Conservation (phyloP, 2,329 filamentous ascomycete species). For the Botrytis elliptica region DNA sequence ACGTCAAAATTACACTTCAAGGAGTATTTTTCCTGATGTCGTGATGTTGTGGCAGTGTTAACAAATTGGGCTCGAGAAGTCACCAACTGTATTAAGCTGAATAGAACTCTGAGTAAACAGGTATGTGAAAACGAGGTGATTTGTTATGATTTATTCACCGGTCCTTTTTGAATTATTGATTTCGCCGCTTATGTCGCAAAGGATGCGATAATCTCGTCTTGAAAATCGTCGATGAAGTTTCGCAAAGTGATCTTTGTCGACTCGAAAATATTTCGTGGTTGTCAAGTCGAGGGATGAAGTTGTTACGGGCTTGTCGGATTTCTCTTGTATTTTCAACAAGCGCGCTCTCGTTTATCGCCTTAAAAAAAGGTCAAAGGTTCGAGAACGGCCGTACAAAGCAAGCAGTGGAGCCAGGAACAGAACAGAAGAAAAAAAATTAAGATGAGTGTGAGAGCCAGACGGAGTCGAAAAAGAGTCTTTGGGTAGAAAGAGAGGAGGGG, state of each 20-base stretch:
- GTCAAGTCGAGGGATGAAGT: constrained; percentile 13
- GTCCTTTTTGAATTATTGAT: not conserved
- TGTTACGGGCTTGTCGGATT: constrained; percentile 19
- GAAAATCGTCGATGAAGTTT: not conserved
- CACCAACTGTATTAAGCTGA: constrained; percentile 3
- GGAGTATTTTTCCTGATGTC: not conserved
- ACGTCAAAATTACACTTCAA: not conserved
- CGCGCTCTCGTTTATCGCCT: constrained; percentile 20
- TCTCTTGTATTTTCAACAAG: constrained; percentile 18
- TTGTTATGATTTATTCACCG: constrained; percentile 1
- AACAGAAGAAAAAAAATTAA: constrained; percentile 6
- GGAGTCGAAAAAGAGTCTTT: not conserved
- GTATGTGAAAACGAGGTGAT: constrained; percentile 1
- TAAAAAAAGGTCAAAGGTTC: constrained; percentile 16
- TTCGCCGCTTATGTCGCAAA: not conserved
- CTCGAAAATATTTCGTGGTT: constrained; percentile 4
- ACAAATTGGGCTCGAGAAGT: constrained; percentile 6
- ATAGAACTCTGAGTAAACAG: constrained; percentile 11
- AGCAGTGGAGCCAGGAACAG: constrained; percentile 18
- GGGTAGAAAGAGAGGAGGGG: not conserved
- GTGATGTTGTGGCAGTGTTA: not conserved
- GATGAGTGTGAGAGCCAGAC: not conserved
- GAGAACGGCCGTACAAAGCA: constrained; percentile 17
- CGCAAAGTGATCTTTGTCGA: constrained; percentile 7
- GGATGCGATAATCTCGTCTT: constrained; percentile 7